Evolutionary conservation across 2,329 filamentous ascomycete species (phyloP).

Genomic region (Exophiala spinifera): DNA sequence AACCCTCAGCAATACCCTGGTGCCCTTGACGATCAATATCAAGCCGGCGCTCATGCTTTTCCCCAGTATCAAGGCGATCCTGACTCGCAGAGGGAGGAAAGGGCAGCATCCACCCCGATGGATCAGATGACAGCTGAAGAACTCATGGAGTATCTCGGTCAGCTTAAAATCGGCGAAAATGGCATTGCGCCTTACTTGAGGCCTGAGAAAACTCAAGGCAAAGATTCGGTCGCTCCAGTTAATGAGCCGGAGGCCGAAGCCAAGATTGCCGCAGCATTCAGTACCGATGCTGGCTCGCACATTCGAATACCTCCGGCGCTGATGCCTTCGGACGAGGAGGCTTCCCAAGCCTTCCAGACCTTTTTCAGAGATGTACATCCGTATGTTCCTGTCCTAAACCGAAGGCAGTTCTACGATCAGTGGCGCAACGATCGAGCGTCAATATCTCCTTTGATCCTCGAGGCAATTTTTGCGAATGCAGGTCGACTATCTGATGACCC

Average conservation of each 20-base stretch:
- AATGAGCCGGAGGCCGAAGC: slow-evolving; percentile 74
- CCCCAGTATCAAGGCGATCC: slow-evolving; percentile 14
- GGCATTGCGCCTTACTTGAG: slow-evolving; percentile 87
- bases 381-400: slow-evolving; percentile 86
- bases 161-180: slow-evolving; percentile 80
- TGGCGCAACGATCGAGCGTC: slow-evolving; percentile 80
- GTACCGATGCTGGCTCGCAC: slow-evolving; percentile 66
- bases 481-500: slow-evolving; percentile 80
- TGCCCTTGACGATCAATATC: slow-evolving; percentile 14
- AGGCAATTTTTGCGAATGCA: slow-evolving; percentile 87
- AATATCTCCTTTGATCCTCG: slow-evolving; percentile 83
- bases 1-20: slow-evolving; percentile 11
- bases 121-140: slow-evolving; percentile 66
- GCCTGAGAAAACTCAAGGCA: slow-evolving; percentile 52
- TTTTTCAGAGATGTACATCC: slow-evolving; percentile 90
- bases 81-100: slow-evolving; percentile 8
- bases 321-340: slow-evolving; percentile 84
- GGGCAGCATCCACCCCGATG: slow-evolving; percentile 41
- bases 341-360: slow-evolving; percentile 80
- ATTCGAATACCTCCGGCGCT: slow-evolving; percentile 87
- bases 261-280: slow-evolving; percentile 60
- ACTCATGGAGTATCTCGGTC: slow-evolving; percentile 76
- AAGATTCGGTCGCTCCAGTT: slow-evolving; percentile 55
- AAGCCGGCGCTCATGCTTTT: slow-evolving; percentile 7
- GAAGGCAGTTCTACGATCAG: slow-evolving; percentile 77